These are phyloP conservation scores for Chaetomiaceae sp. DNA, from an alignment of 2,329 filamentous ascomycete genomes.

Conservation along the genomic window DNA sequence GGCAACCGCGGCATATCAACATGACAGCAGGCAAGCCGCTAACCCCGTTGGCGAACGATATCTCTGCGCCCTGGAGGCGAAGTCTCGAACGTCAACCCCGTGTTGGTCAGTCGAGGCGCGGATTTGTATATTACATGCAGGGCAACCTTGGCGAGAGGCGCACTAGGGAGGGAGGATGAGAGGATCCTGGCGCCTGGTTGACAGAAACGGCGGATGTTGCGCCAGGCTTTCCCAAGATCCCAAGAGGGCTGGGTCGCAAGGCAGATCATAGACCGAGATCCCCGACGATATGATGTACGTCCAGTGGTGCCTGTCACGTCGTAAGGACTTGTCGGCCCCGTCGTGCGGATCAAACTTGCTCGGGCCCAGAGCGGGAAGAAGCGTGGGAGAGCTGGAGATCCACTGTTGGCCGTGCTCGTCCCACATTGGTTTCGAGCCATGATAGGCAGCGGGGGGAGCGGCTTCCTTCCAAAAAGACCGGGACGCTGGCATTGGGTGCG, in stretches of 20 bases:
- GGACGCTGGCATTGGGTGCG: no score
- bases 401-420: neutral
- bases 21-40: neutral
- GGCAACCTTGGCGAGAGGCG: no score
- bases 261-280: constrained; percentile 19
- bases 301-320: neutral
- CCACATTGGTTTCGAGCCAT: constrained; percentile 1
- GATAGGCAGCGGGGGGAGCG: no score
- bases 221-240: constrained; percentile 13
- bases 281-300: constrained; percentile 20
- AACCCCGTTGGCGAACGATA: neutral
- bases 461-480: no score
- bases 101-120: no score
- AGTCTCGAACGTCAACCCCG: no score
- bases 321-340: neutral
- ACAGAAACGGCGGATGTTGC: neutral
- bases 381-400: neutral
- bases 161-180: no score
- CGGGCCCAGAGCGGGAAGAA: neutral
- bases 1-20: neutral
- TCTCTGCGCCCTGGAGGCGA: neutral
- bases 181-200: no score
- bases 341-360: constrained; percentile 20
- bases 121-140: no score
- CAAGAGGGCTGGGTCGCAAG: neutral